Evolutionary conservation across 106 monocot genomes (phyloP).

Genomic region (Dioscorea zingiberensis): DNA sequence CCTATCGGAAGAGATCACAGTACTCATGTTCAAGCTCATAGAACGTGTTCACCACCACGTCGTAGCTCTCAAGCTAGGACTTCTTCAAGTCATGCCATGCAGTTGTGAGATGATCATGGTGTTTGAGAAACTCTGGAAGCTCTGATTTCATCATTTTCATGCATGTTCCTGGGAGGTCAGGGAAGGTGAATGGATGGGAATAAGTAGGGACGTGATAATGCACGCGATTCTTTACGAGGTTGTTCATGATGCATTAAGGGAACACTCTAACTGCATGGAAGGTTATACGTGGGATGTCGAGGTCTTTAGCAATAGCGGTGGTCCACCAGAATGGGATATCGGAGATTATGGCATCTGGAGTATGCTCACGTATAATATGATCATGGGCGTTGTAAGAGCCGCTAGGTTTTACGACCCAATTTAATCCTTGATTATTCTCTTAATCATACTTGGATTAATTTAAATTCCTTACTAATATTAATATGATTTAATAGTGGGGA

Average conservation of each 20-base stretch:
- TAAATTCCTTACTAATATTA: no score
- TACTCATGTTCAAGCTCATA: no score
- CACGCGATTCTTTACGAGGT: neutral
- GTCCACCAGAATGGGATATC: constrained; percentile 3
- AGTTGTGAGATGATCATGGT: neutral
- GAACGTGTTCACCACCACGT: no score
- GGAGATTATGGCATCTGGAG: no score
- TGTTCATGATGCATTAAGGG: neutral
- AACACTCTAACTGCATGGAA: constrained; percentile 4
- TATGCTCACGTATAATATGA: neutral
- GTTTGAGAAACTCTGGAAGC: neutral
- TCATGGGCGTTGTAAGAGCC: no score
- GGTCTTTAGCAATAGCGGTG: neutral
- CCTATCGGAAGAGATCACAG: no score
- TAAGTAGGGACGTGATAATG: neutral
- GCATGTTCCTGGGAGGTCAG: constrained; percentile 1
- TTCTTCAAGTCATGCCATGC: neutral
- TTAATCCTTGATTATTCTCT: no score
- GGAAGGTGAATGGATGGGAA: no score
- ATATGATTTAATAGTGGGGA: no score
- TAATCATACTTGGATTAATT: no score
- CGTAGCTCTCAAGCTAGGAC: neutral
- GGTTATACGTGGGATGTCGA: neutral
- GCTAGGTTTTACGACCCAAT: no score
- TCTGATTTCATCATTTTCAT: neutral